A percentile compares a stretch with the other conserved stretches of the same genome.
These are phyloP conservation scores for Thelonectria rubi DNA, from an alignment of 2,329 filamentous ascomycete genomes.

Conservation along the genomic window DNA sequence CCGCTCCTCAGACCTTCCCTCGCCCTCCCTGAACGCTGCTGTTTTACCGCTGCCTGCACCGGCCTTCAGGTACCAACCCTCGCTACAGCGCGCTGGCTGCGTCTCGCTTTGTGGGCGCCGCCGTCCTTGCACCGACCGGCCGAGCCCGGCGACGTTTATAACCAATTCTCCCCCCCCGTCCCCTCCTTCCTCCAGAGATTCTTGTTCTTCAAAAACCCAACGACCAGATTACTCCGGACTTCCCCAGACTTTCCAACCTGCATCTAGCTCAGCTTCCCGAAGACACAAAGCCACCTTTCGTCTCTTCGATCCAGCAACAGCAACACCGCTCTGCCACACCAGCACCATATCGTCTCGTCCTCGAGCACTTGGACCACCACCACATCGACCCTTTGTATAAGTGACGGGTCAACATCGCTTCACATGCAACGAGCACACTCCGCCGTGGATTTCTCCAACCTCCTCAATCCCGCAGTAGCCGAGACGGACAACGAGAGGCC, in stretches of 20 bases:
- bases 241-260: slow-evolving; percentile 32
- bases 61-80: slow-evolving; percentile 36
- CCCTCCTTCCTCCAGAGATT: slow-evolving; percentile 42
- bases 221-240: slow-evolving; percentile 37
- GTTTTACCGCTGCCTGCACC: slow-evolving; percentile 41
- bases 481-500: slow-evolving; percentile 38
- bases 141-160: slow-evolving; percentile 48
- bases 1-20: slow-evolving; percentile 28
- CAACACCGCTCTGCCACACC: slow-evolving; percentile 1
- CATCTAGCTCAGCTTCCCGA: slow-evolving; percentile 8
- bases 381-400: slow-evolving; percentile 28
- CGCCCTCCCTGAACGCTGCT: slow-evolving; percentile 36
- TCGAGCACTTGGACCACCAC: slow-evolving; percentile 23
- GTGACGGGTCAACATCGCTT: slow-evolving; percentile 47
- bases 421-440: slow-evolving; percentile 81
- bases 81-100: slow-evolving; percentile 35
- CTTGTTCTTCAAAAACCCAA: slow-evolving; percentile 36
- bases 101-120: slow-evolving; percentile 32
- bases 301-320: slow-evolving; percentile 3
- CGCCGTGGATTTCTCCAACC: slow-evolving; percentile 78
- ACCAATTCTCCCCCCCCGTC: slow-evolving; percentile 42
- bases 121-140: slow-evolving; percentile 42
- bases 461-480: slow-evolving; percentile 68
- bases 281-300: slow-evolving; percentile 14
- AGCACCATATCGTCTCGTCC: slow-evolving; percentile 14